Base-by-base conservation (phyloP, 805 yeast genomes). In the Metahyphopichia silvanorum region DNA sequence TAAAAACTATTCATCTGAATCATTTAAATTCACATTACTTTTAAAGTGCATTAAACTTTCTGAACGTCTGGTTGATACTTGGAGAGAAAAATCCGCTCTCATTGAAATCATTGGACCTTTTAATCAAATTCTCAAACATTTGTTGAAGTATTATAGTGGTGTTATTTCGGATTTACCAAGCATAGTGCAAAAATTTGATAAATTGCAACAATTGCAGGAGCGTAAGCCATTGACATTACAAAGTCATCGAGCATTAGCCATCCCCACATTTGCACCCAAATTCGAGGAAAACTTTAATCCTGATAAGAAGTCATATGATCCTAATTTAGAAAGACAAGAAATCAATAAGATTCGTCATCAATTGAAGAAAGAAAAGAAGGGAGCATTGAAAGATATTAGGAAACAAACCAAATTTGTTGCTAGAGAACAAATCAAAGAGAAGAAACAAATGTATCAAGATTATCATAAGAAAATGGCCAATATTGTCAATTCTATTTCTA, bases 281-380 rank as follows among this genome's bases (percentile, higher is more conserved):
- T 93, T 83, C 56, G 97, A 91, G 63, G 98, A 87, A 51, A 87
- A 88, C 69, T 93, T 82, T 76, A 91, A 89, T 64, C 96, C 96
- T 35, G 96, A 87, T 54, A 86, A 80, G 76, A 89, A 86, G 65
- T 85, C 94, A 6, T 84, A 87, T 57, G 96, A 91, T 57, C 75
- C 83, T 32, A 84, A 89, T 55, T 33, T 40, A 29, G 79, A 82
- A 39, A 74, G 93, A 60, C 86, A 80, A 45, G 98, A 93, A 59
- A 63, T 86, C 46, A 74, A 72, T 55, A 93, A 93, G 71, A 75
- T 91, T 68, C 77, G 76, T 61, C 79, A 83, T 14, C 86, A 85
- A 63, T 65, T 88, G 60, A 93, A 93, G 79, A 84, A 88, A 61
- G 98, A 93, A 63, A 79, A 82, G 55, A 93, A 93, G 66, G 76